These are phyloP conservation scores for Chrysanthemum seticuspe DNA, from an alignment of 129 eudicot species.

Conservation along the genomic window DNA sequence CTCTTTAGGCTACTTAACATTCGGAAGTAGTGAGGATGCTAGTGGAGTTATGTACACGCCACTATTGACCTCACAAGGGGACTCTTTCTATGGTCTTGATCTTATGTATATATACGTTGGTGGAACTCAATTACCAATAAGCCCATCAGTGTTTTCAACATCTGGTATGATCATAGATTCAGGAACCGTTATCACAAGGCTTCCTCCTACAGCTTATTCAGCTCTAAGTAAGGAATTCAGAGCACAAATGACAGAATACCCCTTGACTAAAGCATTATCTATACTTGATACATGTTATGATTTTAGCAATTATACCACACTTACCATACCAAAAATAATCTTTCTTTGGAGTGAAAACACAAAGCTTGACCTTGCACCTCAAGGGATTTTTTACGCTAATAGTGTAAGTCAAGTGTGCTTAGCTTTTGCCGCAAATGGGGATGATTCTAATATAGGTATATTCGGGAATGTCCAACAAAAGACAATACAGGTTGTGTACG, in stretches of 20 bases:
- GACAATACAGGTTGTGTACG: conserved; percentile 65
- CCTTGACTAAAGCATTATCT: conserved; percentile 44
- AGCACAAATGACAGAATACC: conserved; percentile 48
- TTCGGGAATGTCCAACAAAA: conserved; percentile 75
- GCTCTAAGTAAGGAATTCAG: conserved; percentile 46
- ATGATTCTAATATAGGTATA: conserved; percentile 41
- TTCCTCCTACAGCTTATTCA: conserved; percentile 66
- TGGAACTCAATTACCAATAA: conserved; percentile 39
- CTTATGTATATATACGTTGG: conserved; percentile 43
- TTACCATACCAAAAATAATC: conserved; percentile 47
- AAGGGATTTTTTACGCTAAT: conserved; percentile 37
- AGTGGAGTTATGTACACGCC: conserved; percentile 39
- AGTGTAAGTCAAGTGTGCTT: conserved; percentile 39
- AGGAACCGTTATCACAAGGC: conserved; percentile 77
- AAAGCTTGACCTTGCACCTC: conserved; percentile 25
- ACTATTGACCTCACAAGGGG: conserved; percentile 28
- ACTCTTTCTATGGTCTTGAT: conserved; percentile 45
- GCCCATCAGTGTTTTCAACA: conserved; percentile 40
- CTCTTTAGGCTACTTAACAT: conserved; percentile 49
- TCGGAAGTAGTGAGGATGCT: conserved; percentile 44
- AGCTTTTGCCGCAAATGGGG: conserved; percentile 69
- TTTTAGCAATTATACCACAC: conserved; percentile 36
- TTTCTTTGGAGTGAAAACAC: conserved; percentile 47
- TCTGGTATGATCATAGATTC: conserved; percentile 81
- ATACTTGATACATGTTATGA: conserved; percentile 84